phyloP scores from a whole-genome alignment of 2,329 filamentous ascomycete species.

The Chaetomiaceae sp. region DNA sequence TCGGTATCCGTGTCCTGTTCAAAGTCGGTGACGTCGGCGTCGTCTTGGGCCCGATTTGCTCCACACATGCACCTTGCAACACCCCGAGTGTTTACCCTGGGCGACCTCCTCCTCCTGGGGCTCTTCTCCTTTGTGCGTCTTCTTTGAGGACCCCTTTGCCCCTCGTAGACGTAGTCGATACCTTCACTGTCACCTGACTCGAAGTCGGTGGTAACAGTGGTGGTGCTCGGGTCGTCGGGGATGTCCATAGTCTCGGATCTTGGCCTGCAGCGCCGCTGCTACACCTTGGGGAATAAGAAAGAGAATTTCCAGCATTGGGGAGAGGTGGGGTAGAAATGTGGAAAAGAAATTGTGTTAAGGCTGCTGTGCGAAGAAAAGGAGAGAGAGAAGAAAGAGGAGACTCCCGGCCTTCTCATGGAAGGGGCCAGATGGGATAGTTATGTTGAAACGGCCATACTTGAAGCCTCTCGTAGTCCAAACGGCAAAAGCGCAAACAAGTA shows the following conservation, averaged over 20 bases:
- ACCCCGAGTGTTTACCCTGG: constrained; percentile 13
- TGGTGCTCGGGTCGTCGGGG: constrained; percentile 15
- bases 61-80: constrained; percentile 12
- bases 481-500: too few species aligned
- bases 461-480: too few species aligned
- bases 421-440: too few species aligned
- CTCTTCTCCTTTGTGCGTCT: constrained; percentile 9
- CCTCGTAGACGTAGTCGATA: constrained; percentile 22
- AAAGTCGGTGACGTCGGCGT: constrained; percentile 14
- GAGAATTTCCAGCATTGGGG: constrained; percentile 21
- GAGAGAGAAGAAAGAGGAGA: too few species aligned
- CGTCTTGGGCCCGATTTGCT: constrained; percentile 3
- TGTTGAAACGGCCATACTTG: too few species aligned
- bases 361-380: background rate
- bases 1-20: constrained; percentile 19
- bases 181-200: constrained; percentile 25
- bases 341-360: background rate
- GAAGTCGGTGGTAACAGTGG: constrained; percentile 25
- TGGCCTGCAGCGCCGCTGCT: constrained; percentile 18
- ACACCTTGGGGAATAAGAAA: constrained; percentile 16
- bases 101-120: constrained; percentile 14
- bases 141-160: constrained; percentile 4
- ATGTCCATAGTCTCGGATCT: constrained; percentile 21
- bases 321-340: background rate
- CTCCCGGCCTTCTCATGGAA: too few species aligned